These are phyloP conservation scores for Leccinum fallax DNA, from an alignment of 1,284 basidiomycete species.

Conservation along the genomic window DNA sequence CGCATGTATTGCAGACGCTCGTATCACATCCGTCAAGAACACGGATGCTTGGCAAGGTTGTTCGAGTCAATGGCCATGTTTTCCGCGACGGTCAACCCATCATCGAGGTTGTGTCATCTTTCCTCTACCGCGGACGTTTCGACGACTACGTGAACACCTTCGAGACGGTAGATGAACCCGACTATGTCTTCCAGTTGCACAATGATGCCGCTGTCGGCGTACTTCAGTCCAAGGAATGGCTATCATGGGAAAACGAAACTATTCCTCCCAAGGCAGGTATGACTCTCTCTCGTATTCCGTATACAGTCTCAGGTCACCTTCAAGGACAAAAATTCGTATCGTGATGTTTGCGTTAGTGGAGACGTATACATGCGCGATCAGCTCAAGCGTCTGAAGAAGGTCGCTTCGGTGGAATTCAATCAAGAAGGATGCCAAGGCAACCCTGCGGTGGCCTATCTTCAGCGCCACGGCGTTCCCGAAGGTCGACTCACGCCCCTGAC, in stretches of 20 bases:
- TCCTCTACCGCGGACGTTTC: conserved; percentile 96
- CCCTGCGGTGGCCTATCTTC: conserved; percentile 91
- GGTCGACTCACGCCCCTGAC: conserved; percentile 80
- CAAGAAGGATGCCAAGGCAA: conserved; percentile 90
- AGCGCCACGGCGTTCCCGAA: conserved; percentile 84
- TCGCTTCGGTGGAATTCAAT: conserved; percentile 86
- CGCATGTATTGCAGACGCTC: conserved; percentile 87
- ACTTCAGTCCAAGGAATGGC: conserved; percentile 96
- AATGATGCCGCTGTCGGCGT: conserved; percentile 88
- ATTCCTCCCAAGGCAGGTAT: conserved; percentile 81
- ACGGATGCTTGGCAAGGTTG: conserved; percentile 89
- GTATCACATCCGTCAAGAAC: conserved; percentile 89
- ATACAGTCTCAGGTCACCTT: conserved; percentile 84
- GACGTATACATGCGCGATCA: conserved; percentile 86
- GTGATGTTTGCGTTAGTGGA: conserved; percentile 82
- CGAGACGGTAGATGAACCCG: conserved; percentile 87
- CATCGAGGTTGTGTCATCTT: conserved; percentile 93
- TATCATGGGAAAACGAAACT: conserved; percentile 89
- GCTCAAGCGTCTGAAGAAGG: conserved; percentile 84
- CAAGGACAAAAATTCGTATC: conserved; percentile 89
- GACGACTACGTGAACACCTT: conserved; percentile 95
- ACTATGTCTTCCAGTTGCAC: conserved; percentile 80
- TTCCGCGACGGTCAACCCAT: conserved; percentile 76
- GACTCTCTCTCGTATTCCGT: conserved; percentile 88
- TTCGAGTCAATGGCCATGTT: conserved; percentile 90